Conservation (phyloP, 371 early-diverging fungal species). For the Mortierella sp. region DNA sequence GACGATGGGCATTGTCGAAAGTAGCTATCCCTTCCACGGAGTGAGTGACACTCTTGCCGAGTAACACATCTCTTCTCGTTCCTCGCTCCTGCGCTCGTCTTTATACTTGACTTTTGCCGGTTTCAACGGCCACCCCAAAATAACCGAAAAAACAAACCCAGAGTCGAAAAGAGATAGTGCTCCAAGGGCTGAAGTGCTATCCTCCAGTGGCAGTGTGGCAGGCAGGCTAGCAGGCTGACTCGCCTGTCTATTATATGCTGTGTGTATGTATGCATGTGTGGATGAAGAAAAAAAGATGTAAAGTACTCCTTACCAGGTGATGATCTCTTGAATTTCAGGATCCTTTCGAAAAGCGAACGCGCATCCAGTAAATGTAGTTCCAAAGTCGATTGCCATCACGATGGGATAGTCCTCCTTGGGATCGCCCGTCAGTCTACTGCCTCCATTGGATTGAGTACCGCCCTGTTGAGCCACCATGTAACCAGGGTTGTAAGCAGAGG, state of each 20-base stretch:
- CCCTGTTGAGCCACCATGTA: constrained; percentile 28
- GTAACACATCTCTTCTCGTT: not conserved
- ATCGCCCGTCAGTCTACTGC: constrained; percentile 47
- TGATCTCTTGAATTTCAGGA: constrained; percentile 58
- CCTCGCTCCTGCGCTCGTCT: not conserved
- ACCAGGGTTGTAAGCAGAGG: constrained; percentile 26
- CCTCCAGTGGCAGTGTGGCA: not conserved
- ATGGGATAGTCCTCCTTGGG: constrained; percentile 59
- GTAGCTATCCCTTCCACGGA: not conserved
- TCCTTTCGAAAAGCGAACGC: constrained; percentile 57
- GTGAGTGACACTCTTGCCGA: not conserved
- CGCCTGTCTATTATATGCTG: not conserved
- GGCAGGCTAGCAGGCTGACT: not conserved
- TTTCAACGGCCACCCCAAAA: not conserved
- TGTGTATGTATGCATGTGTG: not conserved
- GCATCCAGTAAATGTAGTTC: constrained; percentile 57
- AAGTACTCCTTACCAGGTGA: constrained; percentile 45
- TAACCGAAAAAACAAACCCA: not conserved
- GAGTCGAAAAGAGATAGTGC: constrained; percentile 3
- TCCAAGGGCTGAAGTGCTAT: not conserved
- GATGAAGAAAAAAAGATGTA: not conserved
- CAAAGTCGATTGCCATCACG: constrained; percentile 58
- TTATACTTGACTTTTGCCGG: not conserved
- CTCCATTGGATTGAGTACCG: constrained; percentile 29
- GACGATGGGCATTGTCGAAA: not conserved